Conservation (phyloP, 345 rosid genomes). For the Acer yangbiense region DNA sequence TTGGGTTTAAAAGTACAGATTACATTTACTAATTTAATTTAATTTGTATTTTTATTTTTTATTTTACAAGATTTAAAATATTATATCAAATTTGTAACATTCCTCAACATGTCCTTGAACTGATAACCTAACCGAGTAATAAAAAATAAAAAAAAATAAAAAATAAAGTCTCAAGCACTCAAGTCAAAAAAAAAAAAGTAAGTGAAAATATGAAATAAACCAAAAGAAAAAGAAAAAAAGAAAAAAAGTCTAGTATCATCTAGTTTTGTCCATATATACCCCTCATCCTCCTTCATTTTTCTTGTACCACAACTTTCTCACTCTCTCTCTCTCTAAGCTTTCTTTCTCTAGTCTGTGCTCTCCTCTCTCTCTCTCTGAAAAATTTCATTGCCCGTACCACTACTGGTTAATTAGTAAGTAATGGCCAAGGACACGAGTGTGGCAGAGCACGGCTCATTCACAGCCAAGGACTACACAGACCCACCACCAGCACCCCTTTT, state of each 20-base stretch:
- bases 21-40: neutral
- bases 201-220: too few relatives aligned
- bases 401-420: neutral
- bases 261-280: conserved; percentile 34
- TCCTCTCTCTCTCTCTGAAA: neutral
- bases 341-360: conserved; percentile 4
- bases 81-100: too few relatives aligned
- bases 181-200: too few relatives aligned
- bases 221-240: too few relatives aligned
- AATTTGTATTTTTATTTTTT: neutral
- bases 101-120: too few relatives aligned
- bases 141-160: neutral
- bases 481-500: conserved; percentile 76
- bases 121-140: too few relatives aligned
- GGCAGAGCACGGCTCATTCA: conserved; percentile 47
- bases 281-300: neutral
- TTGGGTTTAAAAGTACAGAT: too few relatives aligned
- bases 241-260: neutral
- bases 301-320: neutral
- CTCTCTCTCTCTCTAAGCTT: neutral
- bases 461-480: conserved; percentile 73
- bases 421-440: conserved; percentile 46
- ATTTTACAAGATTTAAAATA: too few relatives aligned
- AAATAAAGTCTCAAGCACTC: too few relatives aligned
- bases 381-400: too few relatives aligned